Evolutionary conservation across 139 green algal genomes (phyloP).

Genomic region (Chlamydomonas sphaeroides): DNA sequence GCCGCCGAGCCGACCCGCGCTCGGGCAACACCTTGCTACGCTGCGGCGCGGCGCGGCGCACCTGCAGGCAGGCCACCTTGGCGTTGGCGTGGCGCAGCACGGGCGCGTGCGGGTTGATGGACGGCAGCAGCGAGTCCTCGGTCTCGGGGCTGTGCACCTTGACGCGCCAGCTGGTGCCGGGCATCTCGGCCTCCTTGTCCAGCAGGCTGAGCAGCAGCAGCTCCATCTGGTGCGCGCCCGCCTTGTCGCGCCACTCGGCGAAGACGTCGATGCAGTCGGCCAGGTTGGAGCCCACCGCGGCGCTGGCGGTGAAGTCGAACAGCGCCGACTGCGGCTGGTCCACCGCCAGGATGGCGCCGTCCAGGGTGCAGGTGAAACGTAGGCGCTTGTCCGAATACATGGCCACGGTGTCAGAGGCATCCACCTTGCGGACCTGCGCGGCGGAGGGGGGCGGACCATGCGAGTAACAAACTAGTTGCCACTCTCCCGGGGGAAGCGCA

Average conservation of each 20-base stretch:
- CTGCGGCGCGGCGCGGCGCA: no score
- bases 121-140: no score
- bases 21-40: no score
- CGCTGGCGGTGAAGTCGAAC: background rate
- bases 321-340: constrained; percentile 1
- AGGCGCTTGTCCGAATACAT: background rate
- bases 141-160: no score
- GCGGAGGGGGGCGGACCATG: no score
- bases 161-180: background rate
- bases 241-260: constrained; percentile 27
- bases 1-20: no score
- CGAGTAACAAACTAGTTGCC: no score
- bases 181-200: constrained; percentile 39
- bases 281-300: constrained; percentile 19
- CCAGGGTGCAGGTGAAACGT: background rate
- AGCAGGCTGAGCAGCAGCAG: constrained; percentile 48
- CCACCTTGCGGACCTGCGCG: background rate
- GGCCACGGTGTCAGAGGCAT: background rate
- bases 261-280: constrained; percentile 42
- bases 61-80: no score
- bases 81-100: no score
- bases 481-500: no score
- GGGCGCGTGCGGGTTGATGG: no score
- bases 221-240: constrained; percentile 25
- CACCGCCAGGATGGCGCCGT: background rate